A percentile compares a stretch with the other conserved stretches of the same genome.
Evolutionary conservation across 352 stramenopile species (phyloP).

Genomic region (Globisporangium apiculatum): DNA sequence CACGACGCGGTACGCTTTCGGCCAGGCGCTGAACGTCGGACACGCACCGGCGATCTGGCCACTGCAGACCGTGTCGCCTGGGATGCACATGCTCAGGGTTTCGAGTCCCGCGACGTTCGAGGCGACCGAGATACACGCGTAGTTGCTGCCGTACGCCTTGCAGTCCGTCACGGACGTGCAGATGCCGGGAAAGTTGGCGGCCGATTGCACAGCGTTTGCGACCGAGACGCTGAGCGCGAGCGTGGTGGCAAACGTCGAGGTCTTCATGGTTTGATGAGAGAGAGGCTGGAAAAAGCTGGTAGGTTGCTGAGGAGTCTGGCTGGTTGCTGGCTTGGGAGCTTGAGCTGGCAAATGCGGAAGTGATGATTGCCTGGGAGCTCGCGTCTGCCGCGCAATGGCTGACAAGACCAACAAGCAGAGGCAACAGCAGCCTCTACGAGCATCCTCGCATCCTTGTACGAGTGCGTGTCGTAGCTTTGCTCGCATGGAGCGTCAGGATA

Average conservation of each 20-base stretch:
- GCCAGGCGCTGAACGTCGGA: slow-evolving; percentile 71
- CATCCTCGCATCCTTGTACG: too few relatives aligned
- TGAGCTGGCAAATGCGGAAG: neutral
- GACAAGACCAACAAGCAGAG: too few relatives aligned
- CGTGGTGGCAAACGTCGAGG: slow-evolving; percentile 7
- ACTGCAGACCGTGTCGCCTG: slow-evolving; percentile 41
- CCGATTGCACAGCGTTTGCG: slow-evolving; percentile 17
- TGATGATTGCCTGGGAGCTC: neutral
- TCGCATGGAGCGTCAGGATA: too few relatives aligned
- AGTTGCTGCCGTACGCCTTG: slow-evolving; percentile 39
- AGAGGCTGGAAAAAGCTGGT: neutral
- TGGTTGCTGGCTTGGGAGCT: slow-evolving; percentile 1
- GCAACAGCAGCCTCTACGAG: too few relatives aligned
- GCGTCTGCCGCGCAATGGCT: too few relatives aligned
- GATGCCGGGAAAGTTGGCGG: slow-evolving; percentile 41
- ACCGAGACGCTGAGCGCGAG: slow-evolving; percentile 5
- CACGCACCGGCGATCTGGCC: slow-evolving; percentile 53
- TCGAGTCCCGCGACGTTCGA: slow-evolving; percentile 46
- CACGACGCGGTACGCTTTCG: slow-evolving; percentile 56
- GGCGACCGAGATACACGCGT: slow-evolving; percentile 67
- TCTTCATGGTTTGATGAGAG: slow-evolving; percentile 9
- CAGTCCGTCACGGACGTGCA: slow-evolving; percentile 50
- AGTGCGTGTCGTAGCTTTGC: too few relatives aligned
- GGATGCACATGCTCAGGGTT: slow-evolving; percentile 66
- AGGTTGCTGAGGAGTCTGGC: neutral